Evolutionary conservation across 1,284 basidiomycete genomes (phyloP).

Genomic region (Singerocomus inundabilis): DNA sequence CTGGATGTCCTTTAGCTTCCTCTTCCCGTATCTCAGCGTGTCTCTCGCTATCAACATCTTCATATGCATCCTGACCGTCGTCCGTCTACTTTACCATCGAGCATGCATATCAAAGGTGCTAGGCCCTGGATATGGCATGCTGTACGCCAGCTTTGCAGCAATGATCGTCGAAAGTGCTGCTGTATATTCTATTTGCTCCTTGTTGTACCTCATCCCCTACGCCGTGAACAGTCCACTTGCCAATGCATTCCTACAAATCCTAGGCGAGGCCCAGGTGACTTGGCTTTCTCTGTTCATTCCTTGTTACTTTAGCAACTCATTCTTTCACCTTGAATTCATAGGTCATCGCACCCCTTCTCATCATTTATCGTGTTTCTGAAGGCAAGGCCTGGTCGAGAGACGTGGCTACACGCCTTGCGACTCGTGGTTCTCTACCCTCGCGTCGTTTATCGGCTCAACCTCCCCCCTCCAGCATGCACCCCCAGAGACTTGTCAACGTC

Average conservation of each 20-base stretch:
- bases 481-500: slow-evolving; percentile 8
- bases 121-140: slow-evolving; percentile 27
- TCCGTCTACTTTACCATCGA: slow-evolving; percentile 32
- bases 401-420: slow-evolving; percentile 7
- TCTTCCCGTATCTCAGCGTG: slow-evolving; percentile 32
- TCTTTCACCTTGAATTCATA: background rate
- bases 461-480: background rate
- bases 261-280: slow-evolving; percentile 31
- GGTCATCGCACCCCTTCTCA: slow-evolving; percentile 33
- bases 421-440: slow-evolving; percentile 6
- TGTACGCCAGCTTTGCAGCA: slow-evolving; percentile 30
- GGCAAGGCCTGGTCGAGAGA: slow-evolving; percentile 33
- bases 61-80: slow-evolving; percentile 30
- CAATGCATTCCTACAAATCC: slow-evolving; percentile 31
- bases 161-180: slow-evolving; percentile 34
- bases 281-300: background rate
- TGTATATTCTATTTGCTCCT: slow-evolving; percentile 29
- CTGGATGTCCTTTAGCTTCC: slow-evolving; percentile 33
- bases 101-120: slow-evolving; percentile 28
- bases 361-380: slow-evolving; percentile 34
- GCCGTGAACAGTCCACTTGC: slow-evolving; percentile 22
- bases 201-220: slow-evolving; percentile 31
- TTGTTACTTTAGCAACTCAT: slow-evolving; percentile 1
- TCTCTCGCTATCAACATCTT: slow-evolving; percentile 35
- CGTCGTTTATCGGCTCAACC: slow-evolving; percentile 10